Evolutionary conservation across 331 rosid species (phyloP), one percentile per base, ranked within the genome.

Genomic region (Pyracantha coccinea): DNA sequence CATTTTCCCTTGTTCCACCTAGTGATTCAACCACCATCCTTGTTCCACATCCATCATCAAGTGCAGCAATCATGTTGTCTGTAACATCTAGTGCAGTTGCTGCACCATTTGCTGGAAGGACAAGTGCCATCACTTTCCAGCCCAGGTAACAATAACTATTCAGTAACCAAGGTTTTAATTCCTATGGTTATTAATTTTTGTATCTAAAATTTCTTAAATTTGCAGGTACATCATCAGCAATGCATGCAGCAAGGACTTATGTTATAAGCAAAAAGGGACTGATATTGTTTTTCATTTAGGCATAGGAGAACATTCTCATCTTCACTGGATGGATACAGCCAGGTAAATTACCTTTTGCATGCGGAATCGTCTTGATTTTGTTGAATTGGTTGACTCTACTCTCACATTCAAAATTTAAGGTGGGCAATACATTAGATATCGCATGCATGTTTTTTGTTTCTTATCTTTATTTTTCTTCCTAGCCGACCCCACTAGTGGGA

Each of bases 161-260:
- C 55, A 53, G 41, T 59, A 33, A 33, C 58, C 8, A n/a, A 53
- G 23, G 6, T 54, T 31, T 71, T 12, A 52, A 19, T 6, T 60
- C 8, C 21, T 72, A 23, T 47, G 57, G 58, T 52, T 74, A 41
- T 23, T 10, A 20, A 66, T 52, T 72, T 9, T 19, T 59, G 35
- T 28, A 17, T 71, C 78, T 72, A 62, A 79, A 66, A 57, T 38
- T 78, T 78, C 72, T 71, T 85, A 73, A 44, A 72, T 60, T 66
- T 85, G 81, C 93, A 94, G 99, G 82, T 94, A 82, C 77, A 88
- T 94, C 72, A 94, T 94, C 78, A 88, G 97, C 83, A 94, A 94
- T 72, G 97, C 99, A 54, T 94, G 99, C 88, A 83, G 91, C 81
- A 90, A 79, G 85, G 93, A 91, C 83, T 75, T 94, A 33, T 77